Conservation (phyloP, 2,329 filamentous ascomycete species). For the Aaosphaeria pasadenensis region DNA sequence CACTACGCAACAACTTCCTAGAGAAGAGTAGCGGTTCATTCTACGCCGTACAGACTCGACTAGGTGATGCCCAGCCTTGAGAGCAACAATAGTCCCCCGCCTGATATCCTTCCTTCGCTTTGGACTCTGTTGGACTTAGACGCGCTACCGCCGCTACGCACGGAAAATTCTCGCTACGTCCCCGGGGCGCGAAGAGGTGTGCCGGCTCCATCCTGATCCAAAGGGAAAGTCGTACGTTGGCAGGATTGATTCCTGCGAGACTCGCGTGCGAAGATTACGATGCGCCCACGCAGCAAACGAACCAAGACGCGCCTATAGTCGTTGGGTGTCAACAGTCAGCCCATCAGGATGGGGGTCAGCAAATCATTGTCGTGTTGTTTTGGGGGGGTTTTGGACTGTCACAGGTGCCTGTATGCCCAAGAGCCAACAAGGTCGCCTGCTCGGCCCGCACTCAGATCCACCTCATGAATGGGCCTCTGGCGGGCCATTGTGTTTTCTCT, state of each 20-base stretch:
- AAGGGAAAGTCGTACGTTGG: not conserved
- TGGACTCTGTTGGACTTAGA: too few species aligned
- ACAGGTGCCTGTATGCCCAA: too few species aligned
- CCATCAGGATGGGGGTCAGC: constrained; percentile 4
- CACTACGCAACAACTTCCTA: constrained; percentile 1
- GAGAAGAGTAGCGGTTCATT: constrained; percentile 1
- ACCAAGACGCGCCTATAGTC: constrained; percentile 10
- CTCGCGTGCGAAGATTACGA: constrained; percentile 11
- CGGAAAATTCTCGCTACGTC: constrained; percentile 31
- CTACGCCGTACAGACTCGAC: not conserved
- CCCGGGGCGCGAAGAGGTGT: constrained; percentile 1
- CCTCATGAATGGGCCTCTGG: constrained; percentile 23
- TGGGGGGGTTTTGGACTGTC: too few species aligned
- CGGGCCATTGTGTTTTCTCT: not conserved
- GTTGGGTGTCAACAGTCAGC: not conserved
- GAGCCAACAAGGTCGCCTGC: constrained; percentile 20
- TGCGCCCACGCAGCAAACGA: not conserved
- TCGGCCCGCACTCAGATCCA: constrained; percentile 37
- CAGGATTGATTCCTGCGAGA: constrained; percentile 10
- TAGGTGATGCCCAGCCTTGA: too few species aligned
- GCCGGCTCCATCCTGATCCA: not conserved
- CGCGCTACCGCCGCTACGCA: constrained; percentile 3
- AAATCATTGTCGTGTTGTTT: not conserved
- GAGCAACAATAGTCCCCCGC: too few species aligned
- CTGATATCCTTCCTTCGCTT: too few species aligned